A percentile compares a stretch with the other conserved stretches of the same genome.
Conservation (phyloP, 371 early-diverging fungal genomes). For the Mucor piriformis region DNA sequence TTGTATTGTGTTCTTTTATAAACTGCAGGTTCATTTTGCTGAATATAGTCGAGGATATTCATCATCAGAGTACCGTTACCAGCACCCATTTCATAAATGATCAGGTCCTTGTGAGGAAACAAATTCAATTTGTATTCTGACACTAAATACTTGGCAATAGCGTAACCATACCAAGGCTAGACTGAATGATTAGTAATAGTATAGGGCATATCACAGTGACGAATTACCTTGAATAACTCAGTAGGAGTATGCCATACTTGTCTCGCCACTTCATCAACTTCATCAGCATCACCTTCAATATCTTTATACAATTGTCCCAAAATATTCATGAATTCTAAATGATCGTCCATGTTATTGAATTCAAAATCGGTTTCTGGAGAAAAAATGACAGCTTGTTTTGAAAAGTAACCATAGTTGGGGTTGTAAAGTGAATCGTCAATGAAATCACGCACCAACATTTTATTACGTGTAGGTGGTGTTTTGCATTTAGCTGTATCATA, state of each 20-base stretch:
- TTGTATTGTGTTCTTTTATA: constrained; percentile 82
- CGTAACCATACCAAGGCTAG: constrained; percentile 89
- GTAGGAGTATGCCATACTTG: constrained; percentile 98
- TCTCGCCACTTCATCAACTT: constrained; percentile 65
- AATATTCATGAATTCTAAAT: constrained; percentile 79
- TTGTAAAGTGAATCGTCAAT: constrained; percentile 96
- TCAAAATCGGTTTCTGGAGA: constrained; percentile 77
- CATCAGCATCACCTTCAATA: constrained; percentile 69
- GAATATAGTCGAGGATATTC: constrained; percentile 89
- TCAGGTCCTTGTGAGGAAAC: constrained; percentile 64
- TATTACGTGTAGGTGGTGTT: constrained; percentile 58
- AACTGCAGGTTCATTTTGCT: constrained; percentile 75
- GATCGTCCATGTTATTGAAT: constrained; percentile 72
- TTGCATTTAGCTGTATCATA: constrained; percentile 35
- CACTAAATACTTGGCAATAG: constrained; percentile 90
- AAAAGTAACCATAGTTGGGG: constrained; percentile 95
- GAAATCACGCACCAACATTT: constrained; percentile 87
- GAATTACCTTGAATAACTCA: constrained; percentile 84
- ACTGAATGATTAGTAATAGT: background rate
- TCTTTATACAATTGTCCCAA: constrained; percentile 81
- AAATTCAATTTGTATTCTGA: constrained; percentile 71
- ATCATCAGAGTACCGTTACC: constrained; percentile 96
- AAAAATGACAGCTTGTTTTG: constrained; percentile 90
- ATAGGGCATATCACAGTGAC: background rate
- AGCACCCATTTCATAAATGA: constrained; percentile 95